Base-by-base conservation (phyloP, 768 basidiomycete species). In the Podaxis sp. region DNA sequence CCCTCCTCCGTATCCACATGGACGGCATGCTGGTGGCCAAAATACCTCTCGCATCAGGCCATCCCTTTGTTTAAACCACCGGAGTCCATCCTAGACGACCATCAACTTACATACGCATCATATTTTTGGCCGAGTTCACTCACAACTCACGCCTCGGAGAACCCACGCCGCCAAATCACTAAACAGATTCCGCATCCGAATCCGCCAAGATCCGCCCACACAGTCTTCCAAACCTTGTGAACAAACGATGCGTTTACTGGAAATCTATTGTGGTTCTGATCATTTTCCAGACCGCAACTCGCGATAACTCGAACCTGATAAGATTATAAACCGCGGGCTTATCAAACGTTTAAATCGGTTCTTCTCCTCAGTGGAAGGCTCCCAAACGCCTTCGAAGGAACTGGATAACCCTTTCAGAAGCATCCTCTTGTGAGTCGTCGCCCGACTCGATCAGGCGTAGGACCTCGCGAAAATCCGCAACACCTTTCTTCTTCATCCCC, bases 61-160 rank as follows among this genome's bases (percentile, higher is more conserved):
- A 44, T 44, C 44, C 44, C n/a, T 19, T 51, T 51, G 49, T 51
- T 51, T 28, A 51, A 51, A 51, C 26, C 49, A 51, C 49, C 49
- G 22, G 12, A 24, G 49, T 51, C 49, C 49, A 51, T 28, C 11
- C 19, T 13, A 51, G 49, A 11, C 12, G 49, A 51, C 26, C 22
- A 28, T 28, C 26, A 51, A 22, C 26, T 51, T 24, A 51, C 26
- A 51, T 28, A 51, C 49, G 13, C 49, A 24, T 28, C 26, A 51
- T 51, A 54, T 40, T 38, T 22, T 40, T 38, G 13, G 19, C 24
- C 19, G 24, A 40, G 19, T 39, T 40, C 39, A 39, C 38, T 40
- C 59, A 51, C 28, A 13, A 39, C 38, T 52, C 59, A 59, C 28
- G 24, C 49, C 49, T 17, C 49, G 49, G 12, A 15, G 26, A 51